Evolutionary conservation across 1,139 yeast genomes (phyloP), one percentile per base, ranked within the genome.

Genomic region (Eremothecium cymbalariae): DNA sequence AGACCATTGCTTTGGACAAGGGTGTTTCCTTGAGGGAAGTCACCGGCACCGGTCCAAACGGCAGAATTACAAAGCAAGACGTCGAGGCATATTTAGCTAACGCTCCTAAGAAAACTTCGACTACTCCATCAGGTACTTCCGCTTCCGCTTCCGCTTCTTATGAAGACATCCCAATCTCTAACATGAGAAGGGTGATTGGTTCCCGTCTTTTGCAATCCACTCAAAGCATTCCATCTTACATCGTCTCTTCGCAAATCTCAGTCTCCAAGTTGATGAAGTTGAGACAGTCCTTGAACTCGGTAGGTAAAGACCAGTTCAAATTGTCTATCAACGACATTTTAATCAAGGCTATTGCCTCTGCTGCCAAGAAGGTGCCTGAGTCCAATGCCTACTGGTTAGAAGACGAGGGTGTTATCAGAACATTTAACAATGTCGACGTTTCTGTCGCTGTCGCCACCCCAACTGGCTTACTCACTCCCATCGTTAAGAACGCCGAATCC

Each of bases 361-460:
- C 99, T 37, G 77, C 85, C 44, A 70, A 71, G 61, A 77, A 90
- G 65, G 95, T 88, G 32, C 98, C 98, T 45, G 88, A 80, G 53
- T 95, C 78, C 51, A 90, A 93, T 70, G 74, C 96, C 25, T 82
- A 90, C 59, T 90, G 96, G 94, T 72, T 90, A 54, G 95, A 82
- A 57, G 67, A 72, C 31, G 80, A 88, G 67, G 86, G 88, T 47
- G 79, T 90, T 51, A 83, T 93, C 54, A 84, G 99, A 69, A 88
- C 83, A 65, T 90, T 77, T 73, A 70, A 72, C 57, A 80, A 77
- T 53, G 97, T 88, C 42, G 99, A 90, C 59, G 94, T 90, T 41
- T 86, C 97, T 18, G 96, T 90, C 43, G 99, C 99, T 29, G 99
- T 90, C 46, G 94, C 98, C 43, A 90, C 98, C 14, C 96, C 97